phyloP scores from a whole-genome alignment of 768 basidiomycete genomes.

The Strobilomyces confusus region DNA sequence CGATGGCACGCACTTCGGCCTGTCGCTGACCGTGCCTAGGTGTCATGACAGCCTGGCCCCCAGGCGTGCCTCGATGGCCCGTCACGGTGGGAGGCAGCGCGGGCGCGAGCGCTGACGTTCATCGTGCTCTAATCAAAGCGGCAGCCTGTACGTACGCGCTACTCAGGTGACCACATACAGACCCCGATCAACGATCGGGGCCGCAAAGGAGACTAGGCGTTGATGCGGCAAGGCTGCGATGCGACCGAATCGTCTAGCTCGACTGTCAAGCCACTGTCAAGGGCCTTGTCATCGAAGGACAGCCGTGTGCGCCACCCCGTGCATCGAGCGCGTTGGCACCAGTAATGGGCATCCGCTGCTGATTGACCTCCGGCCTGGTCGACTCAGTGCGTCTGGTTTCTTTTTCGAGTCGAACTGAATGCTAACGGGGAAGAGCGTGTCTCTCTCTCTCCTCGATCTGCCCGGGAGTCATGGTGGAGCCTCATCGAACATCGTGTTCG shows the following conservation, averaged over 20 bases:
- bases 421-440: background rate
- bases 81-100: slow-evolving; percentile 4
- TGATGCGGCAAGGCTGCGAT: background rate
- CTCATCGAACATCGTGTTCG: background rate
- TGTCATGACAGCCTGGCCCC: background rate
- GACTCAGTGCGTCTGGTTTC: background rate
- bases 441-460: background rate
- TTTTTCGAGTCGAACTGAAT: background rate
- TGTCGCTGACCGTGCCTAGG: slow-evolving; percentile 5
- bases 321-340: background rate
- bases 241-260: background rate
- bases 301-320: background rate
- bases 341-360: background rate
- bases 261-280: slow-evolving; percentile 6
- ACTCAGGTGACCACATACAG: background rate
- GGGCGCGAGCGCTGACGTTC: background rate
- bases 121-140: background rate
- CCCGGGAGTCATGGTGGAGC: background rate
- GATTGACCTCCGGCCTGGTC: background rate
- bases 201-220: background rate
- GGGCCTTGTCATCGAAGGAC: slow-evolving; percentile 9
- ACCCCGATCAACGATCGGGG: slow-evolving; percentile 9
- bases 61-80: background rate
- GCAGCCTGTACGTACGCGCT: background rate
- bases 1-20: background rate